phyloP scores from a whole-genome alignment of 345 rosid genomes.

The Populus nigra region DNA sequence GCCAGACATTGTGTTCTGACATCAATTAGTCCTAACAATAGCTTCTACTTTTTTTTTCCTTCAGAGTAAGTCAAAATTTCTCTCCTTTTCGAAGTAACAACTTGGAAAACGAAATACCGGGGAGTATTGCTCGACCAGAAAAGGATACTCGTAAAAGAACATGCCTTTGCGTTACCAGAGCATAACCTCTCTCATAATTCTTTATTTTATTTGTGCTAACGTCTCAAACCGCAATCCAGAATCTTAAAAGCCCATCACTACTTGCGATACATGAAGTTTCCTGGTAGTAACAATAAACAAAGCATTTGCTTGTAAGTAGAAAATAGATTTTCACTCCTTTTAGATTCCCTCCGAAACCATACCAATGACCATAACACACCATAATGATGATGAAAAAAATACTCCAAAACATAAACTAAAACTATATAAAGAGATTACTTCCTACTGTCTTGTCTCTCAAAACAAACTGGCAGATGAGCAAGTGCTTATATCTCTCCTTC shows the following conservation, averaged over 20 bases:
- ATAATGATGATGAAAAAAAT: too few relatives aligned
- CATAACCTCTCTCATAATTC: not conserved
- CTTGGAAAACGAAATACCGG: not conserved
- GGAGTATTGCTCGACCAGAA: not conserved
- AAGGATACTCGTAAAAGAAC: not conserved
- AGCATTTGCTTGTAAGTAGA: too few relatives aligned
- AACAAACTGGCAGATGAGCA: not conserved
- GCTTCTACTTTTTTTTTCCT: not conserved
- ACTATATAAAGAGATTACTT: too few relatives aligned
- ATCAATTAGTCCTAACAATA: too few relatives aligned
- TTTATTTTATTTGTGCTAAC: too few relatives aligned
- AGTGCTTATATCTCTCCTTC: not conserved
- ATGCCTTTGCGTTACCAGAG: not conserved
- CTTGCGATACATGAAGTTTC: not conserved
- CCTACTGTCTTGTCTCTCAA: not conserved
- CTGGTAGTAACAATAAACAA: not conserved
- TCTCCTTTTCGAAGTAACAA: not conserved
- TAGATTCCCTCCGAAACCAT: not conserved
- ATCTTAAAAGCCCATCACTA: not conserved
- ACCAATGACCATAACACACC: not conserved
- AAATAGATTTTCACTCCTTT: not conserved
- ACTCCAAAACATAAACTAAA: too few relatives aligned
- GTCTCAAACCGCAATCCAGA: not conserved
- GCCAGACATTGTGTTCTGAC: too few relatives aligned
- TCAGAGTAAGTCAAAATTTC: not conserved